Base-by-base conservation (phyloP, 352 stramenopile species). In the Phytopythium aichiense region DNA sequence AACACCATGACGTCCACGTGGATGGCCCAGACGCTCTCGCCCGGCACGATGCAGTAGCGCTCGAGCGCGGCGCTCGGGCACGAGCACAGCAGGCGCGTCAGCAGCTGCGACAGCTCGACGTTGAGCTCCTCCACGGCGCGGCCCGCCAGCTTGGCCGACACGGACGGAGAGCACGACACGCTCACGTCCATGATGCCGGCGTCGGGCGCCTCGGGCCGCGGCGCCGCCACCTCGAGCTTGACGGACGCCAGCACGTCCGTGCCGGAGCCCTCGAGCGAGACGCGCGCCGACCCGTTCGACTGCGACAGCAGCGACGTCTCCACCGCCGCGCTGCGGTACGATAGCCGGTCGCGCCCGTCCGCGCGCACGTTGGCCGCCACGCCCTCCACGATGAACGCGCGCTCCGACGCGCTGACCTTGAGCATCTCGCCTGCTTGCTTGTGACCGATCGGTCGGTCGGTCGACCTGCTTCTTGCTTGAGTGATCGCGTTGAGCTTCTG, bases 1-100 rank as follows among this genome's bases (percentile, higher is more conserved):
- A 91, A 91, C 31, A 93, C 81, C 71, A 87, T 87, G 23, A 91
- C 77, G 64, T 93, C 84, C 35, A 93, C 75, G 58, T 75, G 71
- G 49, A 91, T 78, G 45, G 65, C 67, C 84, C 84, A 93, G 2
- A 93, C 84, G 58, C 77, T 89, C 66, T 93, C 69, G 49, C 79
- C 79, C 1, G 81, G 79, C 45, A 90, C 76, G 61, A 93, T 83
- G 61, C 82, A 88, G 56, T 84, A 81, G 56, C 74, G 68, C 52
- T 79, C 69, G 5, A 92, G 58, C 48, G 89, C 81, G 2, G 72
- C 73, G 31, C 54, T 75, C 50, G 79, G 69, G 40, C 72, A 83
- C 23, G 81, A 77, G 63, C 73, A 80, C 56, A 91, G 65, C 60
- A 89, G 65, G 1, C 81, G 74, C 53, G 81, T 90, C 77, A 93